These are phyloP conservation scores for Mucuna pruriens DNA, from an alignment of 306 rosid species.

Conservation along the genomic window DNA sequence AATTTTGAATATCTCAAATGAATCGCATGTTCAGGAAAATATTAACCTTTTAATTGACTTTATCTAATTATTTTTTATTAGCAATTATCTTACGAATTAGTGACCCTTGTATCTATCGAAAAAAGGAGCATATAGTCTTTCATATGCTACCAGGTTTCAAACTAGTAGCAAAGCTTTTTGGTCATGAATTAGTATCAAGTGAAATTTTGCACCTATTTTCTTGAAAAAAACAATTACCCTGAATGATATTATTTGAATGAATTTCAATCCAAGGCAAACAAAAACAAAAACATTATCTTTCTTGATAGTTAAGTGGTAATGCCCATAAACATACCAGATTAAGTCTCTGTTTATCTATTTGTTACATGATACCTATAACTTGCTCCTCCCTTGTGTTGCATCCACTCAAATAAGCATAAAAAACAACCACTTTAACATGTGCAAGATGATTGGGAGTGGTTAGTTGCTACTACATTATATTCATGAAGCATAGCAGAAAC, in stretches of 20 bases:
- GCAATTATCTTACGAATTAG: neutral
- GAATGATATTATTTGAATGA: neutral
- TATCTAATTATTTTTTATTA: neutral
- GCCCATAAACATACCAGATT: neutral
- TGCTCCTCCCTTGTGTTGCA: constrained; percentile 24
- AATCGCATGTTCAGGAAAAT: neutral
- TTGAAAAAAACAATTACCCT: too few relatives aligned
- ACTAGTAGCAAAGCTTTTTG: neutral
- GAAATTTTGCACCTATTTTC: neutral
- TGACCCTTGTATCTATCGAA: neutral
- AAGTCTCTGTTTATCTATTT: neutral
- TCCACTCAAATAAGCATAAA: constrained; percentile 20
- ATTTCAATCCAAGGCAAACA: neutral
- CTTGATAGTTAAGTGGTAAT: neutral
- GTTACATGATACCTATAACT: constrained; percentile 14
- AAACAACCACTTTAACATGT: neutral
- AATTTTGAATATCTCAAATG: too few relatives aligned
- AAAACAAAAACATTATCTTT: neutral
- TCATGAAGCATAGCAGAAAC: neutral
- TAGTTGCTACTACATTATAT: neutral
- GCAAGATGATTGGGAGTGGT: constrained; percentile 9
- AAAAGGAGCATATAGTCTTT: neutral
- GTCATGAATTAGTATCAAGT: neutral
- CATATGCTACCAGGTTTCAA: neutral
- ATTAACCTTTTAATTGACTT: neutral